A percentile compares a stretch with the other conserved stretches of the same genome.
These are phyloP conservation scores for Castanea mollissima DNA, from an alignment of 306 rosid genomes.

Conservation along the genomic window DNA sequence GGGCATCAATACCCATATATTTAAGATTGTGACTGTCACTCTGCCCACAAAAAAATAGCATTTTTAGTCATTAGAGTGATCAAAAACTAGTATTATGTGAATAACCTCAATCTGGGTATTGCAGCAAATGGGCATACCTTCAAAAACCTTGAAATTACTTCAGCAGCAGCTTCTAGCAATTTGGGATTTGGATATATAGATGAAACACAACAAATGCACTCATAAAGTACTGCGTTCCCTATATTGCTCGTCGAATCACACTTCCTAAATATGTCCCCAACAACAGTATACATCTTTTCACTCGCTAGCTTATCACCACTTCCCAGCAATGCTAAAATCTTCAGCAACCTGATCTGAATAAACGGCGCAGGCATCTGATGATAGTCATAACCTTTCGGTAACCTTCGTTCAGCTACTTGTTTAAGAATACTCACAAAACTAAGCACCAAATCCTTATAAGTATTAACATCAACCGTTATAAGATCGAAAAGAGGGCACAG, in stretches of 20 bases:
- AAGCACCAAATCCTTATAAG: conserved; percentile 78
- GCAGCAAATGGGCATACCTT: conserved; percentile 48
- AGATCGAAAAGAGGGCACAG: conserved; percentile 78
- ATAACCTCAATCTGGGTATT: no score
- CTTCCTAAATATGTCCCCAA: conserved; percentile 80
- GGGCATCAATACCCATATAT: conserved; percentile 98
- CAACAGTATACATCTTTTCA: conserved; percentile 79
- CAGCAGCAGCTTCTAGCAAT: conserved; percentile 81
- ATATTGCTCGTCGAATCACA: conserved; percentile 74
- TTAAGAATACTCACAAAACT: conserved; percentile 88
- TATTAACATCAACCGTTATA: conserved; percentile 45
- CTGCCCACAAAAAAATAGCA: conserved; percentile 45
- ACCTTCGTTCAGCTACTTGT: conserved; percentile 79
- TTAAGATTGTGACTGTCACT: conserved; percentile 96
- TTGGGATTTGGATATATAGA: conserved; percentile 72
- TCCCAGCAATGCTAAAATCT: conserved; percentile 80
- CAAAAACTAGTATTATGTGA: no score
- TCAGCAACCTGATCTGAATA: conserved; percentile 89
- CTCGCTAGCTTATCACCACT: conserved; percentile 88
- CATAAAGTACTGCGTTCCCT: conserved; percentile 91
- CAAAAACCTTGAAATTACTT: conserved; percentile 81
- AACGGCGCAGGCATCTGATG: conserved; percentile 93
- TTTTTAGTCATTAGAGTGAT: neutral
- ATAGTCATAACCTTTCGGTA: conserved; percentile 89
- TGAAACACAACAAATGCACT: conserved; percentile 77